Conservation (phyloP, 1,284 basidiomycete species). For the Pseudozyma sp. region DNA sequence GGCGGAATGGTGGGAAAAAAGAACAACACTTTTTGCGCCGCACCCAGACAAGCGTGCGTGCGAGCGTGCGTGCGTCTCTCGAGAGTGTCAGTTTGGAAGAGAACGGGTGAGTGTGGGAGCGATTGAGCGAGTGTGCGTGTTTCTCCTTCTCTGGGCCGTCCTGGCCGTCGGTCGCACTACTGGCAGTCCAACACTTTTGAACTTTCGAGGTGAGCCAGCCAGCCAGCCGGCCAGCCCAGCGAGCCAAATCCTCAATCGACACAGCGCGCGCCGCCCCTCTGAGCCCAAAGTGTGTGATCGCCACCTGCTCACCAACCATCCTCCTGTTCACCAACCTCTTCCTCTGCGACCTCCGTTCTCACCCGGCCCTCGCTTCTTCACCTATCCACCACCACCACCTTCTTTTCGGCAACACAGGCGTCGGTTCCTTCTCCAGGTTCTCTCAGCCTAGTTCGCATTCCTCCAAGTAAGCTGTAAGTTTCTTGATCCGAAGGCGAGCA, state of each 20-base stretch:
- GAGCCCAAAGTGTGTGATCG: conserved; percentile 14
- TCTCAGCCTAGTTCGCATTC: conserved; percentile 6
- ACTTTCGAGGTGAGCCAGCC: background rate
- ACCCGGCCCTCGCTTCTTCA: conserved; percentile 10
- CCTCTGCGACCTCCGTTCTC: conserved; percentile 13
- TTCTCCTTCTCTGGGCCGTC: background rate
- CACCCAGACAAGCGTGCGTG: background rate
- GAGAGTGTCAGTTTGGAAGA: conserved; percentile 14
- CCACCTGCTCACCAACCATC: conserved; percentile 22
- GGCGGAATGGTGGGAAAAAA: conserved; percentile 3
- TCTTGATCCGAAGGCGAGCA: background rate
- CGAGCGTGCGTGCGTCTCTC: conserved; percentile 1
- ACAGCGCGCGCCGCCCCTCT: conserved; percentile 1
- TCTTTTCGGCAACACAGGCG: conserved; percentile 17
- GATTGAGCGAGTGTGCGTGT: background rate
- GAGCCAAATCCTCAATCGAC: background rate
- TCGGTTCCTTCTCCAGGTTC: conserved; percentile 8
- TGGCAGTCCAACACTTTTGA: conserved; percentile 43
- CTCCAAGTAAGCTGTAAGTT: conserved; percentile 44
- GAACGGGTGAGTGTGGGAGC: background rate
- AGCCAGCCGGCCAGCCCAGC: background rate
- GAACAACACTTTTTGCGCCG: conserved; percentile 20
- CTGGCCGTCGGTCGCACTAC: background rate
- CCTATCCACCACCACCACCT: conserved; percentile 30
- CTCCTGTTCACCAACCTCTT: conserved; percentile 1